Percentiles rank a stretch among this genome's conserved stretches.
Conservation (phyloP, 139 green algal genomes). For the Chlorella sorokiniana region DNA sequence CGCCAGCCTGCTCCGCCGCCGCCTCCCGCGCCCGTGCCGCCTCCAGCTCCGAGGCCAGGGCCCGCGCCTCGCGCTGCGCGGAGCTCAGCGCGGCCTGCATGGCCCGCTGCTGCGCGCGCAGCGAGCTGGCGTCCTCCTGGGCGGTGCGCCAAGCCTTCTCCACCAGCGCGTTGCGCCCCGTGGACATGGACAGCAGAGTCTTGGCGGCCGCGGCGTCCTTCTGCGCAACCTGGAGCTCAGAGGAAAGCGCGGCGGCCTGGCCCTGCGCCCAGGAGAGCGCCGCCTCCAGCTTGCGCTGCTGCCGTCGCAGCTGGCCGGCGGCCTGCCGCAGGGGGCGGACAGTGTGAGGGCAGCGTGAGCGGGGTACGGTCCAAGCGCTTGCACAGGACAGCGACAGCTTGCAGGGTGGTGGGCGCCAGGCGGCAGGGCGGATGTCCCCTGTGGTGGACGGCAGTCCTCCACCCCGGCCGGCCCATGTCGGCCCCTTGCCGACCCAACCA, state of each 20-base stretch:
- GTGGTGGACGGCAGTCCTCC: too few relatives aligned
- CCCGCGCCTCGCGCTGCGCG: background rate
- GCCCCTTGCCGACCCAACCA: too few relatives aligned
- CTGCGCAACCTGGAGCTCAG: background rate
- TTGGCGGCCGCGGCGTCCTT: background rate
- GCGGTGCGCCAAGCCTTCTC: background rate
- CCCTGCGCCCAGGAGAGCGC: background rate
- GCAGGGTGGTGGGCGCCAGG: too few relatives aligned
- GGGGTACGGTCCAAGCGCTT: too few relatives aligned
- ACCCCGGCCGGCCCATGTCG: too few relatives aligned
- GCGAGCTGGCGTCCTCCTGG: background rate
- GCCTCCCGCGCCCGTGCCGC: background rate
- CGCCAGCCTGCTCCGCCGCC: background rate
- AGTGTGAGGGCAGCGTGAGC: too few relatives aligned
- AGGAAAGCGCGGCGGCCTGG: background rate
- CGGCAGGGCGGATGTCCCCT: too few relatives aligned
- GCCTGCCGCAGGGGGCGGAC: background rate
- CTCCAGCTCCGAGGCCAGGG: background rate
- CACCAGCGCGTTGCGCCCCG: background rate
- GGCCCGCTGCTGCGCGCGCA: background rate
- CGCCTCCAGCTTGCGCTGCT: background rate
- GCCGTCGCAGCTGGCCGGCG: background rate
- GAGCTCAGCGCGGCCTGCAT: background rate
- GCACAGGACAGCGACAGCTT: too few relatives aligned
- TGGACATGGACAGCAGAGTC: background rate